Evolutionary conservation across 306 rosid species (phyloP), one percentile per base, ranked within the genome.

Genomic region (Cucurbita ficifolia): DNA sequence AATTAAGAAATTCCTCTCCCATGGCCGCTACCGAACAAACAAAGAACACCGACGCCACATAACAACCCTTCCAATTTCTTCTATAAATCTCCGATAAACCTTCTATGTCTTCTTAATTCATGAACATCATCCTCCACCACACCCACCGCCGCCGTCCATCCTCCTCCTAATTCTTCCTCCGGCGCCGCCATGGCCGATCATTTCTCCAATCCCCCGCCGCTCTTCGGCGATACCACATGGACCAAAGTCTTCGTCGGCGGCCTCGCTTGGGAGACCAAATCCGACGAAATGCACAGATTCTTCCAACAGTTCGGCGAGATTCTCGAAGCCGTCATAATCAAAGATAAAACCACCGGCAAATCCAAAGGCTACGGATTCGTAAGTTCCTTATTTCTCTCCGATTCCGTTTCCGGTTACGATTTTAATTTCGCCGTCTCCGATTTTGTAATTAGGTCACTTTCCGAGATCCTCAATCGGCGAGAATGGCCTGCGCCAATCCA

Each of bases 391-490:
- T 3, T 14, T 8, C 63, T 1, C 29, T 10, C 14, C 17, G 70
- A 19, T 24, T 21, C 60, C 29, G 2, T 40, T 9, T 42, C 35
- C 21, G 0, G 57, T 10, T 67, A 3, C 24, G 57, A 1, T n/a
- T n/a, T 52, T 52, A 52, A 5, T 52, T 8, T 16, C n/a, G 14
- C 10, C 10, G 22, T 52, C n/a, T 51, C 60, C 5, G 8, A 8
- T 60, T 60, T 18, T 21, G 0, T 8, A 8, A 63, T 24, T 75
- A 91, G 97, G 97, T 91, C 19, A 91, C 88, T 36, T 91, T 87
- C 58, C 83, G 79, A 84, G 86, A 91, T 55, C 86, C 91, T 14
- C 81, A 91, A 16, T 87, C 88, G 19, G 97, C 97, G 8, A 63
- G 24, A 61, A 82, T 86, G 70, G 96, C 97, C 12, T 89, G 93